A percentile compares a stretch with the other conserved stretches of the same genome.
phyloP scores from a whole-genome alignment of 2,329 filamentous ascomycete genomes.

The Botrytis sinoallii region DNA sequence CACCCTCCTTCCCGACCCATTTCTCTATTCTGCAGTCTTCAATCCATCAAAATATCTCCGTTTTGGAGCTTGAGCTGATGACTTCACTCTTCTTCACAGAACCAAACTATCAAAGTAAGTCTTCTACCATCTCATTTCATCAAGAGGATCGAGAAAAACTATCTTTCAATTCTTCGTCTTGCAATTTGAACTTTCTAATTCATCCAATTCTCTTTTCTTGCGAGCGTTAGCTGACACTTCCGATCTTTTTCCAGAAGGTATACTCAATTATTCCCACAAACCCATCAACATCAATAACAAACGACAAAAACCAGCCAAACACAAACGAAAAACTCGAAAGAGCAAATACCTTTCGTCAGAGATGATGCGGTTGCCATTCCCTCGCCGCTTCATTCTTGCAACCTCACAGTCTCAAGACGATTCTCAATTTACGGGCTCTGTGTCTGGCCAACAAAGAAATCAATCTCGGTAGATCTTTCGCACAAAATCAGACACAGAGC shows the following conservation, averaged over 20 bases:
- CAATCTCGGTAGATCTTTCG: not conserved
- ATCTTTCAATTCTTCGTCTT: not conserved
- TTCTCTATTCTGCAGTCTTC: not conserved
- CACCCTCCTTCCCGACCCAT: fast-evolving
- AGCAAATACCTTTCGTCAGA: not conserved
- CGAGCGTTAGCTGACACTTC: not conserved
- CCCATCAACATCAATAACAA: not conserved
- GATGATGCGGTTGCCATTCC: too few species aligned
- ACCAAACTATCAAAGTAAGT: not conserved
- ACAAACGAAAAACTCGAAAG: not conserved
- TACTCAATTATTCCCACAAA: too few species aligned
- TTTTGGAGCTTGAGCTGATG: not conserved
- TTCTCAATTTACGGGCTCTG: not conserved
- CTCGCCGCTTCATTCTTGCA: not conserved
- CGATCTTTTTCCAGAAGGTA: not conserved
- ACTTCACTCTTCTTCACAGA: not conserved
- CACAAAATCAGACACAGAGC: not conserved
- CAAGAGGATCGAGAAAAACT: not conserved
- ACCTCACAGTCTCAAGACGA: not conserved
- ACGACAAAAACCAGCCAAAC: not conserved
- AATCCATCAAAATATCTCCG: not conserved
- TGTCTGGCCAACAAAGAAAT: not conserved
- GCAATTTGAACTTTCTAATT: too few species aligned
- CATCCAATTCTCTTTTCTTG: not conserved
- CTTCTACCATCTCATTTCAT: not conserved